Percentiles rank a stretch among this genome's conserved stretches.
Conservation (phyloP, 176 grass and related monocot species). For the Ananas comosus region DNA sequence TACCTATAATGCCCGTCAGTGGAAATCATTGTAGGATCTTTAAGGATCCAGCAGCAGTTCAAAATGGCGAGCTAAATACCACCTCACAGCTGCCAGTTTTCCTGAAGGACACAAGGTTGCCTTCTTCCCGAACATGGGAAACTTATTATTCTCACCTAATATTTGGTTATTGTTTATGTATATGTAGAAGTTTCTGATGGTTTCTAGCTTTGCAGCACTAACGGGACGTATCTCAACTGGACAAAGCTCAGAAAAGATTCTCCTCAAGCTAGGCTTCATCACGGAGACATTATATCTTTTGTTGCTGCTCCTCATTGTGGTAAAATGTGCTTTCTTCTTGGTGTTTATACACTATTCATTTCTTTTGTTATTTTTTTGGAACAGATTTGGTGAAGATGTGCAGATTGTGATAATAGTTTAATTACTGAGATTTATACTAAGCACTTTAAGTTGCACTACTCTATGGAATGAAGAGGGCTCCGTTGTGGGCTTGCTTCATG, state of each 20-base stretch:
- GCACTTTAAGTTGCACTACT: too few species aligned
- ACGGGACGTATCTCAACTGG: constrained; percentile 83
- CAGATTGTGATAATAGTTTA: too few species aligned
- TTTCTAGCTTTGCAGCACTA: constrained; percentile 50
- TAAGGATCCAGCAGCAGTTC: constrained; percentile 37
- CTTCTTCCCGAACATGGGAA: constrained; percentile 11
- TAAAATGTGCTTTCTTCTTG: constrained; percentile 12
- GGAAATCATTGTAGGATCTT: constrained; percentile 77
- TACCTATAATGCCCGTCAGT: constrained; percentile 31
- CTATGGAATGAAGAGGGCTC: too few species aligned
- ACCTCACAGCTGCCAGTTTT: constrained; percentile 35
- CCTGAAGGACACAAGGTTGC: constrained; percentile 82
- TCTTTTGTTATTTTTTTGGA: too few species aligned
- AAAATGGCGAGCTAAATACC: constrained; percentile 21
- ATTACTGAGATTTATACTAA: too few species aligned
- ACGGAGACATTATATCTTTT: constrained; percentile 84
- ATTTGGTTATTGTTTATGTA: background rate
- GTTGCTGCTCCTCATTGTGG: constrained; percentile 42
- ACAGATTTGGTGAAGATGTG: too few species aligned
- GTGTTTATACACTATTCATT: too few species aligned
- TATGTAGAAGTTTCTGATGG: background rate
- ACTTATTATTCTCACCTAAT: background rate
- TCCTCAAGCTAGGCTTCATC: constrained; percentile 49
- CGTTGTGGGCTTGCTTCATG: too few species aligned
- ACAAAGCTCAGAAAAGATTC: constrained; percentile 45